Percentiles rank a stretch among this genome's conserved stretches.
Evolutionary conservation across 495 filamentous ascomycete species (phyloP).

Genomic region (Copromyces sp.): DNA sequence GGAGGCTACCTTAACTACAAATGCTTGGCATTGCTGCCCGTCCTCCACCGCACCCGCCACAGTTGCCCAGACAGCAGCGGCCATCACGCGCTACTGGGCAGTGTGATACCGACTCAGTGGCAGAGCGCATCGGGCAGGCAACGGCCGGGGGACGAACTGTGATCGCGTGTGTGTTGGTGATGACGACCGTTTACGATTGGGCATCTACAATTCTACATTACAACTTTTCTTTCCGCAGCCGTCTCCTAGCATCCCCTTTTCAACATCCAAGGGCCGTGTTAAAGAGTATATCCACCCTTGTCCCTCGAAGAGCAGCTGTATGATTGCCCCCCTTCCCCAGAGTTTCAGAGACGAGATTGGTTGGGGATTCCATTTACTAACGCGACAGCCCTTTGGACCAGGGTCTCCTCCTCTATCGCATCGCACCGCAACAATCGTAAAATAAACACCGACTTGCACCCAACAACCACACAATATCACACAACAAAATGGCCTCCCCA

Average conservation of each 20-base stretch:
- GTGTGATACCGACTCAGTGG: neutral
- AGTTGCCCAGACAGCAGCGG: neutral
- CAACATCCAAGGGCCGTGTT: neutral
- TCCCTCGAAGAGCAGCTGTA: neutral
- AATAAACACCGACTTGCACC: neutral
- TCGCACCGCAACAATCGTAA: neutral
- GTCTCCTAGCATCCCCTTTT: neutral
- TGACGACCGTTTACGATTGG: neutral
- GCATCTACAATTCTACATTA: neutral
- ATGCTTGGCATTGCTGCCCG: neutral
- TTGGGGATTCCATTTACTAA: neutral
- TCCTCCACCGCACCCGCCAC: neutral
- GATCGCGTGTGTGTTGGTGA: neutral
- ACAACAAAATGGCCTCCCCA: constrained; percentile 17
- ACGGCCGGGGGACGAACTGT: neutral
- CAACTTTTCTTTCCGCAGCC: neutral
- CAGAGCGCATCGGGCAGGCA: neutral
- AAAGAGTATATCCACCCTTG: neutral
- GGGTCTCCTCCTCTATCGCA: neutral
- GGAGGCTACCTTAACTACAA: neutral
- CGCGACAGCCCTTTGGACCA: neutral
- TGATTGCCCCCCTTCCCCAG: neutral
- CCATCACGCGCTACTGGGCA: neutral
- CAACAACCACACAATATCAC: neutral
- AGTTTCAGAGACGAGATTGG: neutral